Percentiles rank a stretch among this genome's conserved stretches.
phyloP scores from a whole-genome alignment of 2,329 filamentous ascomycete genomes.

The Ophiostoma novo-ulmi region DNA sequence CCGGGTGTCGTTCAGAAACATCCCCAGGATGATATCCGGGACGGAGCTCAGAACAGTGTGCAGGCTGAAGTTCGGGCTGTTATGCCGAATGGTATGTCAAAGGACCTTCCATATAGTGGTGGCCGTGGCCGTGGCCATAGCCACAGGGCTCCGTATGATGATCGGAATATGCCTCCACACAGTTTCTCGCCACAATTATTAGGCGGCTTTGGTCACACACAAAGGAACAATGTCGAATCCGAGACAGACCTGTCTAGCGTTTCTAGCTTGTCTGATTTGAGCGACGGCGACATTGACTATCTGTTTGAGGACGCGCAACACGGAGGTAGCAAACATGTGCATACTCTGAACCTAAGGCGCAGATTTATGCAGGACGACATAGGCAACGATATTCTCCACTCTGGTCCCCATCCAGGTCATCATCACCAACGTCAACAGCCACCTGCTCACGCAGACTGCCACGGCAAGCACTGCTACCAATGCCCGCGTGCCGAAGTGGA shows the following conservation, averaged over 20 bases:
- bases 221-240: constrained; percentile 19
- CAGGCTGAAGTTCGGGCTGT: not conserved
- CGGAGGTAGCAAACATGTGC: constrained; percentile 15
- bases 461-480: not conserved
- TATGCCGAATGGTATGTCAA: not conserved
- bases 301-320: constrained; percentile 24
- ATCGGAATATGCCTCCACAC: not conserved
- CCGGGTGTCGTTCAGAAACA: not conserved
- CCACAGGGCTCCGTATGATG: not conserved
- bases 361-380: not conserved
- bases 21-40: no score
- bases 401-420: not conserved
- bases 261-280: constrained; percentile 31
- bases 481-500: constrained; percentile 10
- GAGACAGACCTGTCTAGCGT: constrained; percentile 28
- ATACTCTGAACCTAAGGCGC: not conserved
- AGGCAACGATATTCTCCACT: not conserved
- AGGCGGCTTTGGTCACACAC: not conserved
- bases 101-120: not conserved
- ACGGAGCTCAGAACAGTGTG: not conserved
- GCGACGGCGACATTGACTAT: constrained; percentile 32
- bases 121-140: not conserved
- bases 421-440: not conserved
- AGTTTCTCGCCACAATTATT: not conserved
- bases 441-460: not conserved